Conservation (phyloP, 2,329 filamentous ascomycete species). For the Hymenoscyphus infarciens region DNA sequence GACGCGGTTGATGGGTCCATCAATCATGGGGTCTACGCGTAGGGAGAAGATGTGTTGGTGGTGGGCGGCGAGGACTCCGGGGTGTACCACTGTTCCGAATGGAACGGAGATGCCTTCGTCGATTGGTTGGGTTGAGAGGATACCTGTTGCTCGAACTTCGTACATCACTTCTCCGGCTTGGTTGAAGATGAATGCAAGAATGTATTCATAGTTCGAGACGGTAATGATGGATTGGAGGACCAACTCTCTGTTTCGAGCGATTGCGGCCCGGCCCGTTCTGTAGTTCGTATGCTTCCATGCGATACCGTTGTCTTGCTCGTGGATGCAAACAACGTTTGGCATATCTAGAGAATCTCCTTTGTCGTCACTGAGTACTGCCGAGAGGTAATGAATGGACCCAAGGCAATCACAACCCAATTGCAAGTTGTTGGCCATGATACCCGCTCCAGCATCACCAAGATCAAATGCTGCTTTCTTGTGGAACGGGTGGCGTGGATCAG, state of each 20-base stretch:
- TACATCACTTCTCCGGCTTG: conserved; percentile 65
- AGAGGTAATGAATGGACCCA: conserved; percentile 66
- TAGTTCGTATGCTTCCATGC: conserved; percentile 71
- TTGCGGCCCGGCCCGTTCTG: conserved; percentile 59
- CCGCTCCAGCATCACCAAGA: conserved; percentile 63
- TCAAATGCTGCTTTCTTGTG: conserved; percentile 70
- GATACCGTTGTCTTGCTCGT: conserved; percentile 65
- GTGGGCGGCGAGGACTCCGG: conserved; percentile 64
- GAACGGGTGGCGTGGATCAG: conserved; percentile 63
- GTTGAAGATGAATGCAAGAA: conserved; percentile 68
- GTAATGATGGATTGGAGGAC: conserved; percentile 69
- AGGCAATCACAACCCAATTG: conserved; percentile 69
- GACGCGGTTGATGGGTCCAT: conserved; percentile 52
- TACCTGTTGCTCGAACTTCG: conserved; percentile 66
- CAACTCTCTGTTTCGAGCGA: conserved; percentile 61
- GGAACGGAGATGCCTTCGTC: conserved; percentile 61
- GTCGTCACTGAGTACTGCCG: conserved; percentile 54
- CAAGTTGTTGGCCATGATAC: conserved; percentile 66
- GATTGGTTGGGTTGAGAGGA: conserved; percentile 64
- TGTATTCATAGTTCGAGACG: conserved; percentile 70
- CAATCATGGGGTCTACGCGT: conserved; percentile 59
- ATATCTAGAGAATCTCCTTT: conserved; percentile 56
- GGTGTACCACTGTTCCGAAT: conserved; percentile 66
- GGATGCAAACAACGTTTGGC: conserved; percentile 66
- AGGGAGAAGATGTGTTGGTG: conserved; percentile 77